Evolutionary conservation across 2,329 filamentous ascomycete genomes (phyloP), one percentile per base, ranked within the genome.

Genomic region (Colletotrichum higginsianum): DNA sequence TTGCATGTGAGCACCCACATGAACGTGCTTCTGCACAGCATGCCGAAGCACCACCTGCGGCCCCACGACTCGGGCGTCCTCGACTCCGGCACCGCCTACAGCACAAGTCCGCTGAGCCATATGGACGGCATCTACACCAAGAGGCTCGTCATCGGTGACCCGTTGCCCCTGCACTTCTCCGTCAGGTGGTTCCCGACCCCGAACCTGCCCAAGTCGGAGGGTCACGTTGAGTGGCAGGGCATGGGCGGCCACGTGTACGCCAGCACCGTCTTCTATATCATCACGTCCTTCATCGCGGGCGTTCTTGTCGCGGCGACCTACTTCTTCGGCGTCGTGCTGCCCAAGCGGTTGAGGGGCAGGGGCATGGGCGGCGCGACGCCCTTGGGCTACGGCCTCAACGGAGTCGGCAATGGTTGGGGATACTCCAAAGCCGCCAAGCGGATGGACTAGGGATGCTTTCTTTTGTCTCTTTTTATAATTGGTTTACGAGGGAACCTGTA

Each of bases 1-100:
- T 86, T 99, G 77, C 96, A 98, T 83, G 90, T 99, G 75, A 93
- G 93, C 78, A 96, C 95, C 7, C 91, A 94, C 78, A 88, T 98
- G 81, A 98, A 98, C 80, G 91, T 98, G 73, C 86, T 98, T 66
- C 87, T 98, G 75, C 96, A 96, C 81, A 87, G 86, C 80, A 86
- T 85, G 61, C 89, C 89, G 5, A 91, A 90, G 77, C 88, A 90
- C 76, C 89, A 91, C 77, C 82, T 86, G 52, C 88, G 88, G 53
- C 91, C 84, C 75, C 92, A 86, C 83, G 90, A 88, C 82, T 91
- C 90, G 23, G 95, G 95, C 40, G 94, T 95, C 21, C 89, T 98
- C 52, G 94, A 98, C 78, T 95, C 94, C 18, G 95, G 92, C 26
- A 91, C 94, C 4, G 96, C 95, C 7, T 98, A 99, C 83, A 94